Base-by-base conservation (phyloP, 2,329 filamentous ascomycete genomes). In the Aspergillus japonicus region DNA sequence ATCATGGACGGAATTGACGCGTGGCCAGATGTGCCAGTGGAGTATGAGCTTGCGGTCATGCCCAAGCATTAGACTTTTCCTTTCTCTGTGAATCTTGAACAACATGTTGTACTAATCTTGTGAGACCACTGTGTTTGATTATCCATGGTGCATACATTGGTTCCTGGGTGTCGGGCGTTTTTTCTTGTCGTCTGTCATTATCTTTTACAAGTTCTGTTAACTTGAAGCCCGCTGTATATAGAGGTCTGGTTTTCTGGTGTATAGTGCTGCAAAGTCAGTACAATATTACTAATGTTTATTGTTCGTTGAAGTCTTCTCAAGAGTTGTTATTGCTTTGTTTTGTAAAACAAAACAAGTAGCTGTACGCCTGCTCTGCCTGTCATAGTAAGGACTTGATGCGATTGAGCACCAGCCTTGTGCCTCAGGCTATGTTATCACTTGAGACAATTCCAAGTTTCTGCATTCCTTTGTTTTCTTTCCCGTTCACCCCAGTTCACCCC, bases 1-100 rank as follows among this genome's bases (percentile, higher is more conserved):
- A 70, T 83, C 6, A 63, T 83, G 21, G 81, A 83, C 65, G 80
- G 80, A 0, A 68, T 81, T 47, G 80, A 83, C 67, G 73, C 66
- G 19, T 82, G 77, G 78, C 79, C 79, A 1, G 65, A 73, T 21
- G 65, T 76, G 48, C 71, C 70, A 1, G 21, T 57, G 5, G 65
- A 63, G 29, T 70, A 67, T 50, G 33, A 53, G 23, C 10, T 53
- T 7, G 14, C 39, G 39, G 39, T 44, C 14, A 44, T 44, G 39
- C 39, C 39, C 6, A 44, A 44, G 14, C 39, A 44, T 44, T 44
- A 44, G 16, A 44, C 39, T 10, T 19, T 19, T 19, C 39, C 2
- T 16, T 44, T 19, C 39, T 16, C 6, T 44, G 39, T 44, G 39
- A 44, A 44, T 44, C 14, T 44, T 44, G 39, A 44, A 44, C 39